Conservation (phyloP, 257 asterid species). For the Coffea eugenioides region DNA sequence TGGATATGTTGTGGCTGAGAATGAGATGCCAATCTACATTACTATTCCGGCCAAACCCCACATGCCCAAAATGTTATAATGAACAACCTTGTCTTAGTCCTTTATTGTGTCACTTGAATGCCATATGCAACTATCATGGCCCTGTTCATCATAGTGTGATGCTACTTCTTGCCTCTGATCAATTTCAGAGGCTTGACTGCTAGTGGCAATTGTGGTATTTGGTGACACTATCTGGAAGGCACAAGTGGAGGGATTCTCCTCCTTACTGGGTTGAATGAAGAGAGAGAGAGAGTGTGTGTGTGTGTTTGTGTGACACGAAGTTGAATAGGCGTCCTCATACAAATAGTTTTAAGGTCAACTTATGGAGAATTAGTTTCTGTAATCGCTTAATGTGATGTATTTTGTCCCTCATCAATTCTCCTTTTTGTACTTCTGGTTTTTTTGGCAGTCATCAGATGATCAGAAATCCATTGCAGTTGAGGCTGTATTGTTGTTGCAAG, state of each 20-base stretch:
- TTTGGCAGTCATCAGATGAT: slow-evolving; percentile 50
- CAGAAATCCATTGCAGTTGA: slow-evolving; percentile 87
- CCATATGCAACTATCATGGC: not conserved
- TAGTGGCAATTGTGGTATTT: not conserved
- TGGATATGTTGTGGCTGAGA: no score
- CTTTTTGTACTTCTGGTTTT: slow-evolving; percentile 3
- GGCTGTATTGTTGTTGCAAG: slow-evolving; percentile 85
- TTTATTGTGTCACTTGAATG: not conserved
- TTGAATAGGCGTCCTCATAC: no score
- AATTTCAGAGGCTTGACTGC: not conserved
- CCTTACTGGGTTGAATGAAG: not conserved
- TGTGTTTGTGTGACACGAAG: no score
- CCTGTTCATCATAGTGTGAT: no score
- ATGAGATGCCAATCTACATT: no score
- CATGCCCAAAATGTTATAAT: no score
- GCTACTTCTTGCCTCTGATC: not conserved
- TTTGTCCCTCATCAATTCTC: not conserved
- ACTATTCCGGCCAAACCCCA: no score
- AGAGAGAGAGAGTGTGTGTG: no score
- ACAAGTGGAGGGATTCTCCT: no score
- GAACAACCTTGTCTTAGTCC: not conserved
- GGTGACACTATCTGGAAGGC: not conserved
- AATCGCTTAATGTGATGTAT: not conserved
- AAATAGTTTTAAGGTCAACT: not conserved
- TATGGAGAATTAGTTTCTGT: not conserved